Base-by-base conservation (phyloP, 2,329 filamentous ascomycete genomes). In the Sclerotinia minor region DNA sequence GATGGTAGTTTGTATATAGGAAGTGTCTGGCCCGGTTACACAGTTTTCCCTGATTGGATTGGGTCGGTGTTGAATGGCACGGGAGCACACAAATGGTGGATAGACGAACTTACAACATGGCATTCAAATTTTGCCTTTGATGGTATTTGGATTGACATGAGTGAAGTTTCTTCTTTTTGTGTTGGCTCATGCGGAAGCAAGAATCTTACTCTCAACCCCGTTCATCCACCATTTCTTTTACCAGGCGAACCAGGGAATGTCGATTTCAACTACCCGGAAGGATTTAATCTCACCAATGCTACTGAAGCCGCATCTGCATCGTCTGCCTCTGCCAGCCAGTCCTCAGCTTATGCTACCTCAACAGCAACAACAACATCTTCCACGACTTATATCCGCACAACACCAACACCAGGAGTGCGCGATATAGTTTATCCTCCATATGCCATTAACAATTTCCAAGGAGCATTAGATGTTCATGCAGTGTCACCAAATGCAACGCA, bases 401-500 rank as follows among this genome's bases (percentile, higher is more conserved):
- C 81, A 0, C 86, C 88, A 1, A 90, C 87, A 0, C 81, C 85
- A 0, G 89, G 88, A 1, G 80, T 81, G 17, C 84, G 91, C 26
- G 84, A 93, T 73, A 79, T 94, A 67, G 87, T 92, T 73, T 83
- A 88, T 72, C 92, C 92, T 29, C 89, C 91, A 2, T 95, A 94
- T 74, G 85, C 87, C 7, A 89, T 94, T 75, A 88, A 93, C 76
- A 86, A 94, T 76, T 85, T 87, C 52, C 84, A 90, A 54, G 90
- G 89, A 21, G 90, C 92, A 73, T 82, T 94, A 29, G 88, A 86
- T 21, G 87, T 89, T 2, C 87, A 92, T 73, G 90, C 91, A 1
- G 83, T 94, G 35, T 88, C 86, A 69, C 91, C 91, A 0, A 92
- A 95, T 73, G 89, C 92, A 0, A 92, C 89, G 2, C 91, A 95